A percentile compares a stretch with the other conserved stretches of the same genome.
phyloP scores from a whole-genome alignment of 2,329 filamentous ascomycete genomes.

The Domatiomyces globalis region DNA sequence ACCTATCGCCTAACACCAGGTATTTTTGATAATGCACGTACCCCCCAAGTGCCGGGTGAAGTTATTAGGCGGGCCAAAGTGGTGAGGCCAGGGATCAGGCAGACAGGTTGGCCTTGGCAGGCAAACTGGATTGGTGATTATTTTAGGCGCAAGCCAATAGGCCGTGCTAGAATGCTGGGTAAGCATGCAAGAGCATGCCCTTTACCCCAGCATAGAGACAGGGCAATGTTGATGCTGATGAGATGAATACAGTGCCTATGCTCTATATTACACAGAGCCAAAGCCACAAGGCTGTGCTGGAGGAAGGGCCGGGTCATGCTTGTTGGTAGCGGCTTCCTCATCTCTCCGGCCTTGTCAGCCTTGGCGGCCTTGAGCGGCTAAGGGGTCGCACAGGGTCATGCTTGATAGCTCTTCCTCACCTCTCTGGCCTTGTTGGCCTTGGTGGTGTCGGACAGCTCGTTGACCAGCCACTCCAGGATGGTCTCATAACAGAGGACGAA shows the following conservation, averaged over 20 bases:
- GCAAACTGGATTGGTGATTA: too few relatives aligned
- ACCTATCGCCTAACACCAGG: too few relatives aligned
- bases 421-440: not conserved
- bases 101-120: too few relatives aligned
- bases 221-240: not conserved
- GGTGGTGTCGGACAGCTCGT: slow-evolving; percentile 2
- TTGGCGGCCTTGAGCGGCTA: too few relatives aligned
- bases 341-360: not conserved
- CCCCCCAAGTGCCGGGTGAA: too few relatives aligned
- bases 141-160: not conserved
- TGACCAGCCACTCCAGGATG: slow-evolving; percentile 67
- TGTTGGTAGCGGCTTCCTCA: too few relatives aligned
- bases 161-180: not conserved
- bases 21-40: too few relatives aligned
- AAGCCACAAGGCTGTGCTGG: not conserved
- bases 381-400: not conserved
- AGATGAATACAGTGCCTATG: not conserved
- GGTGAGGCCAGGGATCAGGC: too few relatives aligned
- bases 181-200: not conserved
- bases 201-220: too few relatives aligned
- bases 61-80: too few relatives aligned
- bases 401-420: slow-evolving; percentile 7
- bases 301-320: too few relatives aligned
- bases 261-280: not conserved
- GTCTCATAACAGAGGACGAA: slow-evolving; percentile 96